Conservation (phyloP, 2,329 filamentous ascomycete genomes). For the Aspergillus sp. region DNA sequence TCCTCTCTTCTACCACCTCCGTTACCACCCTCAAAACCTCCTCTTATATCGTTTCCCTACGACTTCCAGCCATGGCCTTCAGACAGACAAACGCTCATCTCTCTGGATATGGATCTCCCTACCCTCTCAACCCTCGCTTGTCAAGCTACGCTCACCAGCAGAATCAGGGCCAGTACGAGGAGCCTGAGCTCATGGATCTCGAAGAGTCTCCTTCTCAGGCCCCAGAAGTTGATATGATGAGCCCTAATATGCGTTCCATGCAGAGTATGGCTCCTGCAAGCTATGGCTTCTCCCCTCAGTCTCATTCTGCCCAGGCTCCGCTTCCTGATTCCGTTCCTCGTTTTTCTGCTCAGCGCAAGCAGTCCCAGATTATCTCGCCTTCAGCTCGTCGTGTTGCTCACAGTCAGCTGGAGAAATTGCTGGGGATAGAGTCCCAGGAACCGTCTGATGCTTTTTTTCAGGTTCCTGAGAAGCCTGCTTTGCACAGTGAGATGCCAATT, state of each 20-base stretch:
- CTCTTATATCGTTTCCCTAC: not conserved
- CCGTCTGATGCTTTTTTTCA: not conserved
- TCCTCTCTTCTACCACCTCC: not conserved
- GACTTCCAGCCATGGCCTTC: not conserved
- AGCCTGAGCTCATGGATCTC: not conserved
- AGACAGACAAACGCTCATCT: not conserved
- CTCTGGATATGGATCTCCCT: constrained; percentile 1
- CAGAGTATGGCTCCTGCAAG: constrained; percentile 1
- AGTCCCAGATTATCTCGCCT: constrained; percentile 3
- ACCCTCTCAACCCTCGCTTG: not conserved
- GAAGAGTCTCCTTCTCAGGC: not conserved
- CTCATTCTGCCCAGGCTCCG: not conserved
- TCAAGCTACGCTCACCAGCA: not conserved
- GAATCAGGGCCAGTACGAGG: not conserved
- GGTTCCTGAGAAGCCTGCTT: constrained; percentile 9
- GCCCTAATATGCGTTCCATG: not conserved
- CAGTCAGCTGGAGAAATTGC: not conserved
- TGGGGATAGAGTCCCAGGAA: constrained; percentile 1
- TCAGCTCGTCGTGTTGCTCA: not conserved
- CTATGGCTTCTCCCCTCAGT: not conserved
- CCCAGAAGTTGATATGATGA: not conserved
- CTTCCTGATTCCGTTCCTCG: constrained; percentile 1
- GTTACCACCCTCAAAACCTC: not conserved
- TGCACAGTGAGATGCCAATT: constrained; percentile 20
- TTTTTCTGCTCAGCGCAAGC: not conserved